Conservation (phyloP, 1,139 yeast genomes). For the Scheffersomyces cryptocercus region DNA sequence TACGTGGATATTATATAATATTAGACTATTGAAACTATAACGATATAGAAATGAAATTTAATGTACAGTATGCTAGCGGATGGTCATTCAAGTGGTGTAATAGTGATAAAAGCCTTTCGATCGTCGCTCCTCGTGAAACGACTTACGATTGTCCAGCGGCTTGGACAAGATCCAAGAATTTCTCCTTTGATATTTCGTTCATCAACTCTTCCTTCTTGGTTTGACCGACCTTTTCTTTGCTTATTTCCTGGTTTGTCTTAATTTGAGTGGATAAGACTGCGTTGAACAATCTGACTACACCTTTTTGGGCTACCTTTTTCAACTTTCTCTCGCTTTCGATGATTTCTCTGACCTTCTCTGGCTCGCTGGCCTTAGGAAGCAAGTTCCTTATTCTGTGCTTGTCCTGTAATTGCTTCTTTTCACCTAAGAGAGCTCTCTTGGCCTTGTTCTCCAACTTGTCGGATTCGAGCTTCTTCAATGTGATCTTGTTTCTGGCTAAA, state of each 20-base stretch:
- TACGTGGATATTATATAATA: no score
- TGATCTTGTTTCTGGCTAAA: constrained; percentile 72
- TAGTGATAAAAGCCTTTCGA: no score
- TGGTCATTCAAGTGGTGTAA: no score
- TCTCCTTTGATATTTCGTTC: constrained; percentile 84
- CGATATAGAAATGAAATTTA: no score
- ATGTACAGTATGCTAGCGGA: no score
- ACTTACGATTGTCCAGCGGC: constrained; percentile 60
- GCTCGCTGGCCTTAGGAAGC: constrained; percentile 59
- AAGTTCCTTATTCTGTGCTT: constrained; percentile 67
- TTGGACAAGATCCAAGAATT: constrained; percentile 83
- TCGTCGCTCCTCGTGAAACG: no score
- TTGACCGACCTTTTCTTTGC: constrained; percentile 35
- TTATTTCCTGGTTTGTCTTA: constrained; percentile 47
- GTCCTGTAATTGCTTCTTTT: constrained; percentile 68
- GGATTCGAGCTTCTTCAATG: constrained; percentile 71
- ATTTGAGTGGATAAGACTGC: constrained; percentile 87
- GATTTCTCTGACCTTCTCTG: constrained; percentile 52
- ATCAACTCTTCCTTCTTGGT: constrained; percentile 62
- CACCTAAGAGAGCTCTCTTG: constrained; percentile 64
- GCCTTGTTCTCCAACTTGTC: constrained; percentile 87
- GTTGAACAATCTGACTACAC: constrained; percentile 89
- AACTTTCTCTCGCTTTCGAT: constrained; percentile 71
- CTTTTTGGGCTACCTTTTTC: constrained; percentile 87
- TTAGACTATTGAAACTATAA: no score